phyloP scores from a whole-genome alignment of 1,139 yeast genomes.

The Taiozyma sp. region DNA sequence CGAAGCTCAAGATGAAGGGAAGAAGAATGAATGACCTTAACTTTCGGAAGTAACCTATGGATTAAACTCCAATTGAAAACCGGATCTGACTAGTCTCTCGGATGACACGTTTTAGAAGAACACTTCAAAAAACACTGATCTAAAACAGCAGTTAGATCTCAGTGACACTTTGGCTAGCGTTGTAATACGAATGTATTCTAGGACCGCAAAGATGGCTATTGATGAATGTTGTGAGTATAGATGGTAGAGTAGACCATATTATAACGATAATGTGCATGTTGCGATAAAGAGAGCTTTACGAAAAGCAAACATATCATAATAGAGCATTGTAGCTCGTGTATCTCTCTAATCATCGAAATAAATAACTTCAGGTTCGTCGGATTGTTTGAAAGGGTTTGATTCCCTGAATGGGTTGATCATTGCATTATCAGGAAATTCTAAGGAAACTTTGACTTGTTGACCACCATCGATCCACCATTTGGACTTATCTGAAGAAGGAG shows the following conservation, averaged over 20 bases:
- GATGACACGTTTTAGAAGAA: background rate
- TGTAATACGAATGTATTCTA: no score
- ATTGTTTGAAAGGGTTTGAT: constrained; percentile 62
- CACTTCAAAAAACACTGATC: background rate
- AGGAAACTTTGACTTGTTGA: constrained; percentile 59
- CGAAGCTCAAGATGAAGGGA: background rate
- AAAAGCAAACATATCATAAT: background rate
- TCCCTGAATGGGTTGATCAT: constrained; percentile 65
- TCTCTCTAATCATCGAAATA: background rate
- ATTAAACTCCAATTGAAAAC: background rate
- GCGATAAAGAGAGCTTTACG: no score
- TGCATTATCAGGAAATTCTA: constrained; percentile 32
- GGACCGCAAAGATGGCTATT: no score
- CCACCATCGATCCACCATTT: constrained; percentile 95
- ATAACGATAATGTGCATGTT: no score
- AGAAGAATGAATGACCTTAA: background rate
- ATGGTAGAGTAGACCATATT: no score
- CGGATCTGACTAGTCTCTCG: background rate
- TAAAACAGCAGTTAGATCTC: background rate
- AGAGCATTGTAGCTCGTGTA: background rate
- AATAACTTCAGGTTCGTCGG: constrained; percentile 37
- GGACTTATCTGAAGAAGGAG: constrained; percentile 77
- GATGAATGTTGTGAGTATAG: no score
- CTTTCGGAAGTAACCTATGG: background rate
- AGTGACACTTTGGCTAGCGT: background rate